phyloP scores from a whole-genome alignment of 805 yeast species.

The Metschnikowia lunata region DNA sequence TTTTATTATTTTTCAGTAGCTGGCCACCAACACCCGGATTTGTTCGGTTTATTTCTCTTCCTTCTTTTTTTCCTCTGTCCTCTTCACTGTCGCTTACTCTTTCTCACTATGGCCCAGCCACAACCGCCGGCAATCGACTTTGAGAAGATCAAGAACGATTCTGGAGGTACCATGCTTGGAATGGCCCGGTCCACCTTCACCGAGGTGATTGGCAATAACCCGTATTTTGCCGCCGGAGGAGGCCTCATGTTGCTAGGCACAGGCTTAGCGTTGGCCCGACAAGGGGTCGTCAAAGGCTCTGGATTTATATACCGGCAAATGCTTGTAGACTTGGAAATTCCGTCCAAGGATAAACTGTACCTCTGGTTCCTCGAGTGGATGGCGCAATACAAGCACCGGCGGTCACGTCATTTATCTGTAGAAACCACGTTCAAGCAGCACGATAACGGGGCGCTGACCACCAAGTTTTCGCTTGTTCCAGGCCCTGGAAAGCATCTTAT shows the following conservation, averaged over 20 bases:
- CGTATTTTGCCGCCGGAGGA: slow-evolving; percentile 98
- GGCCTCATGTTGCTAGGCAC: slow-evolving; percentile 96
- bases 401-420: slow-evolving; percentile 82
- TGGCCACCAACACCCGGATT: too few relatives aligned
- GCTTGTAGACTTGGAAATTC: slow-evolving; percentile 88
- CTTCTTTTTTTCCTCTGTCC: too few relatives aligned
- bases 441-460: slow-evolving; percentile 85
- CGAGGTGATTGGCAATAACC: slow-evolving; percentile 64
- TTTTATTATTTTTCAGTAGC: too few relatives aligned
- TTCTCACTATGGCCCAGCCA: slow-evolving; percentile 4
- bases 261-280: slow-evolving; percentile 70
- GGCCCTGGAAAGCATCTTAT: slow-evolving; percentile 96
- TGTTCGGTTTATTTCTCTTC: too few relatives aligned
- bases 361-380: slow-evolving; percentile 96
- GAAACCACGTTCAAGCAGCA: slow-evolving; percentile 85
- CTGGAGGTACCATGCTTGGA: slow-evolving; percentile 37
- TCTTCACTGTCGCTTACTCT: too few relatives aligned
- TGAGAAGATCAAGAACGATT: slow-evolving; percentile 29
- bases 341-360: slow-evolving; percentile 89
- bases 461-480: slow-evolving; percentile 88
- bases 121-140: slow-evolving; percentile 25
- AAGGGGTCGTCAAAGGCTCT: slow-evolving; percentile 59
- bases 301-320: slow-evolving; percentile 73
- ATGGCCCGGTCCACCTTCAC: slow-evolving; percentile 39
- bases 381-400: slow-evolving; percentile 72